Conservation (phyloP, 371 early-diverging fungal species). For the Apophysomyces elegans region DNA sequence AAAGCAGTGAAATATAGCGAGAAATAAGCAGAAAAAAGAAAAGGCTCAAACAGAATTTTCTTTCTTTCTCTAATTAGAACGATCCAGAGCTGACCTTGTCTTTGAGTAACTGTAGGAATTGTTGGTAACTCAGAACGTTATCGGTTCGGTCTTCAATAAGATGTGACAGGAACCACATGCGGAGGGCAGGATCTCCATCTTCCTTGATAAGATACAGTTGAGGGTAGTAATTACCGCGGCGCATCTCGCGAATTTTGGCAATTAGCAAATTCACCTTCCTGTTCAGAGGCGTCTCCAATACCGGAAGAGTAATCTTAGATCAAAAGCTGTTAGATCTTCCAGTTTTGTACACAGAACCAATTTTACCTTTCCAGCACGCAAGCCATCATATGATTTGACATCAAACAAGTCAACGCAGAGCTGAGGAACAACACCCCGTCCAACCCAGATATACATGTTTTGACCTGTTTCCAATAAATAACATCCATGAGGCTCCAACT, state of each 20-base stretch:
- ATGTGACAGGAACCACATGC: constrained; percentile 85
- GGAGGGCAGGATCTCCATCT: constrained; percentile 87
- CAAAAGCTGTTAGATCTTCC: not conserved
- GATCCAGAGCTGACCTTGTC: constrained; percentile 51
- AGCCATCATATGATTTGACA: constrained; percentile 60
- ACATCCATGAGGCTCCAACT: constrained; percentile 81
- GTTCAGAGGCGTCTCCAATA: constrained; percentile 60
- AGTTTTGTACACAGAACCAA: not conserved
- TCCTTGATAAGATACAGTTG: constrained; percentile 85
- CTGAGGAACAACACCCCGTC: constrained; percentile 78
- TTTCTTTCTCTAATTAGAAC: constrained; percentile 21
- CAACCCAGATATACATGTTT: constrained; percentile 90
- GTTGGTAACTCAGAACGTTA: constrained; percentile 81
- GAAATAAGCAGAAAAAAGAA: not conserved
- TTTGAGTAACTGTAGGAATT: constrained; percentile 71
- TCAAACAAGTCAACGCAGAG: constrained; percentile 74
- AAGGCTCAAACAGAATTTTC: not conserved
- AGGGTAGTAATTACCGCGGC: constrained; percentile 64
- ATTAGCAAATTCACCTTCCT: constrained; percentile 63
- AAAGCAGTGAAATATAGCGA: not conserved
- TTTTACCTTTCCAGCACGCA: constrained; percentile 64
- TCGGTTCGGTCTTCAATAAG: constrained; percentile 93
- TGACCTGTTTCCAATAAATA: constrained; percentile 85
- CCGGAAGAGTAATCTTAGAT: constrained; percentile 45
- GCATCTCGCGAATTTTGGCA: constrained; percentile 62